Base-by-base conservation (phyloP, 176 grass and related monocot species). In the Puya raimondii region DNA sequence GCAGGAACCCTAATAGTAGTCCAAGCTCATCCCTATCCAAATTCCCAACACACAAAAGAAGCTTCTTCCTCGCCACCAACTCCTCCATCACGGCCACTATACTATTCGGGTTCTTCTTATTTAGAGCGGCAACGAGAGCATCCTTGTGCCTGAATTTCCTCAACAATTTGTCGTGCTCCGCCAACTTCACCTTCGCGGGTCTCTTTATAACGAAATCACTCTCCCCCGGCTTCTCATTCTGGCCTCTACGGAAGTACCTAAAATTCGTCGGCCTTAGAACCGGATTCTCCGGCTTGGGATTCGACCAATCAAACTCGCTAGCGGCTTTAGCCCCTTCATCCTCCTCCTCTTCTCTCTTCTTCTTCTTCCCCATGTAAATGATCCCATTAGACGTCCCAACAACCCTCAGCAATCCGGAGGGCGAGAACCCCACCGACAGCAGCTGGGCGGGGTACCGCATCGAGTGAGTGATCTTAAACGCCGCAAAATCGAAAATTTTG, bases 121-220 rank as follows among this genome's bases (percentile, higher is more conserved):
- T 74, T 51, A 97, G 71, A 0, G 79, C 89, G 11, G 84, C 76
- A 67, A 92, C 80, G 16, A 97, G 86, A 18, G 89, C 89, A 5
- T 97, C 89, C 70, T 86, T 92, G 84, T 97, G 93, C 74, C 70
- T 81, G 69, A 92, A 97, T 64, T 92, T 85, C 12, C 80, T 88
- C 71, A 92, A 82, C 16, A 97, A 70, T 72, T 78, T 97, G 53
- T 97, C 89, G 47, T 97, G 89, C 71, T 90, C 82, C 8, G 87
- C 63, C 10, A 88, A 63, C 75, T 97, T 97, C 57, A 77, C 89
- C 74, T 85, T 97, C 74, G 83, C 79, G 11, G 76, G 81, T 50
- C 64, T 85, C 47, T 66, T 42, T 12, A 97, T 81, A 13, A 89
- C 70, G 49, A 92, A 90, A 51, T 96, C 92, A 14, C 81, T 76